phyloP scores from a whole-genome alignment of 1,139 yeast species.

The Komagataea norvegica region DNA sequence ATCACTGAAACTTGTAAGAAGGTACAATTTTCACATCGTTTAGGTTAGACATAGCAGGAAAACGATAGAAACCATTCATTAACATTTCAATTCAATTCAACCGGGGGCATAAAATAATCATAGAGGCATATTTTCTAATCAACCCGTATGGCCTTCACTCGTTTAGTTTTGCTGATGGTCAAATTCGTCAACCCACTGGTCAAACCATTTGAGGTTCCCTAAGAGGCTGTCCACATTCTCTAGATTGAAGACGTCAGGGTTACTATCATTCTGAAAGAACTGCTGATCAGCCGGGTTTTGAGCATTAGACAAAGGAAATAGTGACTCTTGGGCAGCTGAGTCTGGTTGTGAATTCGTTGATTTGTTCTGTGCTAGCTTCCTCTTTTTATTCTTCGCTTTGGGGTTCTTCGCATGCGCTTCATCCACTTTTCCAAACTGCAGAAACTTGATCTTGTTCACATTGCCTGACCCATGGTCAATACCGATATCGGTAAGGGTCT shows the following conservation, averaged over 20 bases:
- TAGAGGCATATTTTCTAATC: too few species aligned
- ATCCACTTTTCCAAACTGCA: slow-evolving; percentile 39
- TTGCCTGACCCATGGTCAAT: slow-evolving; percentile 54
- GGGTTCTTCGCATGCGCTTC: slow-evolving; percentile 12
- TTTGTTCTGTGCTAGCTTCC: too few species aligned
- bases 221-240: slow-evolving; percentile 29
- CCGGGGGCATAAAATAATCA: too few species aligned
- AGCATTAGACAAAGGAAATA: too few species aligned
- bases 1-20: too few species aligned
- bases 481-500: slow-evolving; percentile 39
- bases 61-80: too few species aligned
- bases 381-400: background rate
- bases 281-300: background rate
- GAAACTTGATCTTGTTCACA: slow-evolving; percentile 47
- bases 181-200: slow-evolving; percentile 32
- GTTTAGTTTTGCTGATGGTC: too few species aligned
- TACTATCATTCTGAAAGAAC: slow-evolving; percentile 4
- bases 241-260: slow-evolving; percentile 1
- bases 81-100: too few species aligned
- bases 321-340: background rate
- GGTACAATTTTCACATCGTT: too few species aligned
- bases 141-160: too few species aligned
- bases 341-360: background rate
- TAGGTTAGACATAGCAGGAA: too few species aligned
- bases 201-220: slow-evolving; percentile 53